Base-by-base conservation (phyloP, 2,329 filamentous ascomycete species). In the Chaetomiaceae sp. region DNA sequence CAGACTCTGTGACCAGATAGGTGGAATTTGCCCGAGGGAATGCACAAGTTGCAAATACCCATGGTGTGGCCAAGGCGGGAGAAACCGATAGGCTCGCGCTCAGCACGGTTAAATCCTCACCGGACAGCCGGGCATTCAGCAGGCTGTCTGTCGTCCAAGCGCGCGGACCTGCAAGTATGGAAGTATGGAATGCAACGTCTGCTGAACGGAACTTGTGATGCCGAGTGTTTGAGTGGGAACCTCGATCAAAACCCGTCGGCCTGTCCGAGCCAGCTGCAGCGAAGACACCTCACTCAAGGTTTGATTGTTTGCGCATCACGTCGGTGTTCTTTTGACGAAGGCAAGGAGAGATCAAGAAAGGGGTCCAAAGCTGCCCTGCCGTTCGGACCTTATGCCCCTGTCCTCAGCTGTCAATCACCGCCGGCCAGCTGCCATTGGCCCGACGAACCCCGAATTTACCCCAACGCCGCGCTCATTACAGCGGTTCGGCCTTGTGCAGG, bases 101-200 rank as follows among this genome's bases (percentile, higher is more conserved):
- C 45, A 10, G 25, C 20, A 41, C 54, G 58, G 58, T 29, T 60
- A 60, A 60, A 60, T 56, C 46, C 36, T 41, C 32, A 34, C 25
- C 30, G 40, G 44, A 29, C 47, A 30, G 44, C 45, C 30, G 33
- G 23, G 46, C 36, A 48, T 40, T 40, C 33, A 40, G 20, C 46
- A 47, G 44, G 34, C 43, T 13, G 21, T 27, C n/a, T 20, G 21
- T 36, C 8, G 30, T 25, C 16, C 10, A 16, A 16, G 34, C 10
- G 23, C 29, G 34, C 32, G 29, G 50, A 41, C 33, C 25, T 51
- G 38, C 40, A 21, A 25, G 29, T 8, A 50, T 48, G 40, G 30
- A 34, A 46, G 20, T n/a, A 46, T 45, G 50, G 29, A 42, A 53
- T 50, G 54, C 42, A 53, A 50, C 54, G 4, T 42, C 27, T 29